A percentile compares a stretch with the other conserved stretches of the same genome.
phyloP scores from a whole-genome alignment of 75 land plant genomes.

The Sequoiadendron giganteum region DNA sequence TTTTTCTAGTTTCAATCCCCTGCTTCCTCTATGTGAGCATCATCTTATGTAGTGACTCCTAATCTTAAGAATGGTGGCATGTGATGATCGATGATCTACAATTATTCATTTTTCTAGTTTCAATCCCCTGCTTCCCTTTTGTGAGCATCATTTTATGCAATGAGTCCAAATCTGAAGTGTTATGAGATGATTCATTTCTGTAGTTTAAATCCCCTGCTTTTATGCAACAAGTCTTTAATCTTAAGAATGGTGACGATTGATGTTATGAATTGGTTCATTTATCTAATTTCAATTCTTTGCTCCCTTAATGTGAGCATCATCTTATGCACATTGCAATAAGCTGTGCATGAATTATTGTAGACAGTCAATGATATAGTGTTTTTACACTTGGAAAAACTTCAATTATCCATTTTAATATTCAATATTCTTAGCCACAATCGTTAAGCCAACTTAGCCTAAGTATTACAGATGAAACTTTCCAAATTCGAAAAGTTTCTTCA shows the following conservation, averaged over 20 bases:
- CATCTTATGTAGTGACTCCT: too few species aligned
- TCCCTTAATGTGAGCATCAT: not conserved
- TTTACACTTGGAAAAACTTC: not conserved
- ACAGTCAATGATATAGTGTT: not conserved
- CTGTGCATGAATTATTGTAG: too few species aligned
- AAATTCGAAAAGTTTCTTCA: not conserved
- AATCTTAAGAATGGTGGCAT: constrained; percentile 11
- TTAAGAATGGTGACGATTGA: not conserved
- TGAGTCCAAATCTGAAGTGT: not conserved
- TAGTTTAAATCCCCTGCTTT: not conserved
- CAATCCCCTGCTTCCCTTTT: too few species aligned
- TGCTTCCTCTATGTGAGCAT: not conserved
- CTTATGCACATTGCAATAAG: not conserved
- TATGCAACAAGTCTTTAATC: too few species aligned
- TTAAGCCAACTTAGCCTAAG: not conserved
- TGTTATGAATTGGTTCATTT: not conserved
- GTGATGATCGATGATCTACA: not conserved
- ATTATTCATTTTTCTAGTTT: not conserved
- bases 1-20: not conserved
- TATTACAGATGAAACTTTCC: not conserved
- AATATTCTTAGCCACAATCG: not conserved
- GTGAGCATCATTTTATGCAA: too few species aligned
- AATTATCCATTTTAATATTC: not conserved
- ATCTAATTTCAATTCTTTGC: not conserved
- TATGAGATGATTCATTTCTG: not conserved